Evolutionary conservation across 106 monocot genomes (phyloP), one percentile per base, ranked within the genome.

Genomic region (Phalaenopsis equestris): DNA sequence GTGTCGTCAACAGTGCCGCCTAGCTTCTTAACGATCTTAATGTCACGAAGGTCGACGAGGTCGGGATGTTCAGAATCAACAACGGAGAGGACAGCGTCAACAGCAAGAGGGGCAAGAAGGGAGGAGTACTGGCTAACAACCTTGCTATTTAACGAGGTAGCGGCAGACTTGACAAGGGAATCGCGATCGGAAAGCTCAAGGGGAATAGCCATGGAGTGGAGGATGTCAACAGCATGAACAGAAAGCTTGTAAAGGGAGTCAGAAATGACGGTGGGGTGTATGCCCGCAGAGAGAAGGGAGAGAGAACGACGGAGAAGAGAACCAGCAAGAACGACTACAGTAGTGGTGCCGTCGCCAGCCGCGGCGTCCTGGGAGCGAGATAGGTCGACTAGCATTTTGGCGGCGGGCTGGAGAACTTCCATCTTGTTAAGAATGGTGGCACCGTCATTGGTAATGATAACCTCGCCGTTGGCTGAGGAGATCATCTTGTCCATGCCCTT

Each of bases 401-500:
- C 96, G 11, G 94, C 94, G 15, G 93, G 96, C 83, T 96, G 93
- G 81, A 94, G 91, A n/a, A 94, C 87, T 36, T 85, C 82, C 96
- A 96, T 96, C 75, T 86, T 85, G 82, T 87, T 85, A 81, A 96
- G 93, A 80, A 96, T 96, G 67, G 96, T 96, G 56, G 96, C 96
- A 67, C 96, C 96, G 75, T 96, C 96, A 70, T 96, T 96, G 58
- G 96, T 96, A 82, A 96, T 96, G 76, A 94, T 87, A 21, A 96
- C 96, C 42, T 96, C 89, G n/a, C 90, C 92, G 58, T 43, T 82
- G 41, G 93, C 86, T 16, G 96, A 88, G 65, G 88, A 75, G 72
- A 96, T 96, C 96, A 96, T 96, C 91, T 96, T 96, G 89, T 96
- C 96, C 96, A 96, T 96, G 1, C 96, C 96, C 49, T 83, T 84